Base-by-base conservation (phyloP, 2,329 filamentous ascomycete genomes). In the Sporothrix globosa region DNA sequence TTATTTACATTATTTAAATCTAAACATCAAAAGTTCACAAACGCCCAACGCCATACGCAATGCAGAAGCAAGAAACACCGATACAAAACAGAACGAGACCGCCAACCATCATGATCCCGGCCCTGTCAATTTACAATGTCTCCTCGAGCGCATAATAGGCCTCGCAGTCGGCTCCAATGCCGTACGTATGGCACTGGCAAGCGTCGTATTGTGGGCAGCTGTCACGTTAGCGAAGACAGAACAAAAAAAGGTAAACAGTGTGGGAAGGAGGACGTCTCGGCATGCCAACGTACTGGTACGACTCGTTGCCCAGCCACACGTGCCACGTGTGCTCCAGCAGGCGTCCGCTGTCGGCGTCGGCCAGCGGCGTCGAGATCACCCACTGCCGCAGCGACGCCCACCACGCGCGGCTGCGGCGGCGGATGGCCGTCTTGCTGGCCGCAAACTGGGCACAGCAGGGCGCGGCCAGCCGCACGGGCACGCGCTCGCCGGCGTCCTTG, bases 371-470 rank as follows among this genome's bases (percentile, higher is more conserved):
- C 2, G 82, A 79, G 4, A 84, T 75, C 19, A 86, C 72, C 84
- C 84, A 87, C 52, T 82, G 76, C 3, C 84, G 79, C 75, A 84
- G 80, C 50, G 77, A 77, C 19, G 80, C 72, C 75, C 86, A 87
- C 73, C 83, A 82, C n/a, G 78, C 78, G 58, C 75, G 75, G 3
- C 80, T 79, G 66, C 83, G 78, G 44, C 75, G 73, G 11, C 73
- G 77, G 60, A 86, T 78, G 73, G 82, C 81, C 3, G 80, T 78
- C 11, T 78, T 76, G 19, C 82, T 83, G 6, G 85, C 82, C 0
- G 83, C 85, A 69, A 87, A 87, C 74, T 87, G 85, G n/a, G 84
- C 83, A 73, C 84, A 86, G 74, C 84, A 86, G 1, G 83, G 80
- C 19, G 80, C 79, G 0, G 79, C 82, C 24, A 85, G 76, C 21